A percentile compares a stretch with the other conserved stretches of the same genome.
These are phyloP conservation scores for Millerago galiae DNA, from an alignment of 805 yeast genomes.

Conservation along the genomic window DNA sequence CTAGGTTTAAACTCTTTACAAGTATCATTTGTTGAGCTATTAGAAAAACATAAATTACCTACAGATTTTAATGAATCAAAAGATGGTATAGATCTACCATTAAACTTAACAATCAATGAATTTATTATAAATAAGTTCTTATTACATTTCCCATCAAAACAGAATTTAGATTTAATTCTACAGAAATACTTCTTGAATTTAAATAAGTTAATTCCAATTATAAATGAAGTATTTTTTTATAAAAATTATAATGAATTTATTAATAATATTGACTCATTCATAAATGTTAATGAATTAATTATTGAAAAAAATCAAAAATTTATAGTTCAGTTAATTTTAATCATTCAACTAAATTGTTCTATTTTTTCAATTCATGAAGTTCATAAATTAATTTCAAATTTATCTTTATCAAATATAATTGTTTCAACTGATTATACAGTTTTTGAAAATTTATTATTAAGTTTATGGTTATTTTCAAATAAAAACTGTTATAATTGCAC, in stretches of 20 bases:
- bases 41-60: constrained; percentile 10
- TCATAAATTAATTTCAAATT: constrained; percentile 18
- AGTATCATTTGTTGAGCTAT: constrained; percentile 14
- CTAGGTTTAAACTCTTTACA: constrained; percentile 23
- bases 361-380: constrained; percentile 24
- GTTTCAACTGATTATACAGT: constrained; percentile 12
- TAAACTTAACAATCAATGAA: constrained; percentile 18
- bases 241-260: constrained; percentile 15
- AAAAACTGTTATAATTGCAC: constrained; percentile 22
- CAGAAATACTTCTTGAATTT: constrained; percentile 22
- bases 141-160: constrained; percentile 23
- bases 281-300: constrained; percentile 1
- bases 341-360: constrained; percentile 24
- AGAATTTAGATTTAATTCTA: constrained; percentile 20
- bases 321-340: constrained; percentile 41
- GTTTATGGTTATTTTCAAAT: constrained; percentile 22
- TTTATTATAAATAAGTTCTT: constrained; percentile 16
- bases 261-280: constrained; percentile 9
- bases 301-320: constrained; percentile 10
- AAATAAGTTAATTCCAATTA: constrained; percentile 21
- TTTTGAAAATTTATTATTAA: constrained; percentile 19
- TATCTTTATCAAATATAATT: constrained; percentile 13
- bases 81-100: constrained; percentile 14
- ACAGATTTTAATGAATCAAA: constrained; percentile 25
- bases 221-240: constrained; percentile 22